Evolutionary conservation across 2,329 filamentous ascomycete species (phyloP), one percentile per base, ranked within the genome.

Genomic region (Colletotrichum sidae): DNA sequence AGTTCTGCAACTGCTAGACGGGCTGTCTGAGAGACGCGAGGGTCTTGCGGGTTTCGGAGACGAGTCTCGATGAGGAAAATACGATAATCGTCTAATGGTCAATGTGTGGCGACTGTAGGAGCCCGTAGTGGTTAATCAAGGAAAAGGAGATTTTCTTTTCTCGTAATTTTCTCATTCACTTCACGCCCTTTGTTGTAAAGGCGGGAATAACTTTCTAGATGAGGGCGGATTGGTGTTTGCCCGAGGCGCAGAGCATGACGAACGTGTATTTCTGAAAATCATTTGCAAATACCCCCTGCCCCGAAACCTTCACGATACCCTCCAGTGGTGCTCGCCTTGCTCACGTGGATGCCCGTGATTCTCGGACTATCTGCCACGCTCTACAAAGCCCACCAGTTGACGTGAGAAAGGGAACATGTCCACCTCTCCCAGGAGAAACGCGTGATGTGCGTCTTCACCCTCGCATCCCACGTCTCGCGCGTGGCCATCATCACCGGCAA

Each of bases 1-100:
- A 57, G 13, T 39, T 52, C 41, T 65, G 62, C 57, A 37, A 12
- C 46, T 65, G 62, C 35, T 65, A 65, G 7, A 46, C 15, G 9
- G 42, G 8, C 13, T 44, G 11, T 13, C 42, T 13, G 13, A 42
- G 42, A 44, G 42, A 44, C 42, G 42, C 13, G 15, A 13, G 25
- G 25, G 17, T 17, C 25, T 25, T 25, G 25, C 25, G 25, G 25
- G 15, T 13, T n/a, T 9, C 13, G 41, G n/a, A 34, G 39, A 35
- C 52, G 47, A 46, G 45, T 25, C 1, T 25, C 4, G 25, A 25
- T 25, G 25, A 25, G 25, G 25, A 25, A 5, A 5, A 5, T 25
- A 25, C 25, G 25, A 25, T 25, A 25, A 25, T 25, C 25, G 25
- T 25, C 25, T 25, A 25, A 25, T 25, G 25, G 25, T 5, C 25